Evolutionary conservation across 164 flowering plant species (phyloP).

Genomic region (Stephania yunnanensis): DNA sequence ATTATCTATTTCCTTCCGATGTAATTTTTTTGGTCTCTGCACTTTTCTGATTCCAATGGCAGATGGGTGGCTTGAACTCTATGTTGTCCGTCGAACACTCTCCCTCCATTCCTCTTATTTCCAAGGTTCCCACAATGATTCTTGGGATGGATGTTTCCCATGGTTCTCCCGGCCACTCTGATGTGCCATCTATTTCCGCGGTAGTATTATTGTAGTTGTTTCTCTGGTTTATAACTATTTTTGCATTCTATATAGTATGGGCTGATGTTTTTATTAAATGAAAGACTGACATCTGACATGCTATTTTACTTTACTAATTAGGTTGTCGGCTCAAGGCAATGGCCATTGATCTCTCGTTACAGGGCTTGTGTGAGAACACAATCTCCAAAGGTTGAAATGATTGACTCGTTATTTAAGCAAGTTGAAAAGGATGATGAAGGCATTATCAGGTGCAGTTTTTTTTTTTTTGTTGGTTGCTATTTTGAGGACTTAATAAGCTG

Average conservation of each 20-base stretch:
- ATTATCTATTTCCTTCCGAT: not conserved
- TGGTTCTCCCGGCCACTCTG: conserved; percentile 92
- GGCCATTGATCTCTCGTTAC: conserved; percentile 83
- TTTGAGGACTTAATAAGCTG: not conserved
- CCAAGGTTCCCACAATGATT: conserved; percentile 63
- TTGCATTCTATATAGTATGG: not conserved
- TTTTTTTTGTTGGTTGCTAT: not conserved
- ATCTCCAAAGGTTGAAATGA: conserved; percentile 82
- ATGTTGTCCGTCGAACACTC: conserved; percentile 46
- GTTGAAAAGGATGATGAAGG: conserved; percentile 59
- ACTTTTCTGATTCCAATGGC: conserved; percentile 10
- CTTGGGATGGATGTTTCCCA: conserved; percentile 98
- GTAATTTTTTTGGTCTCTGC: not conserved
- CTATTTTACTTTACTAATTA: conserved; percentile 9
- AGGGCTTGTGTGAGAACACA: conserved; percentile 89
- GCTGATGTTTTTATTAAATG: not conserved
- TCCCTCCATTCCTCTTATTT: conserved; percentile 48
- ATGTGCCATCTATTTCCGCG: conserved; percentile 89
- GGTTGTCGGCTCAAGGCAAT: conserved; percentile 87
- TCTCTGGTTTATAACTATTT: not conserved
- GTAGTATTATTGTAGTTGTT: conserved; percentile 29
- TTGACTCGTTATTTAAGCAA: conserved; percentile 48
- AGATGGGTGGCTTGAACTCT: conserved; percentile 92
- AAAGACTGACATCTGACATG: not conserved
- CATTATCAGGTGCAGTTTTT: conserved; percentile 42